Evolutionary conservation across 73 alveolate species (phyloP), one percentile per base, ranked within the genome.

Genomic region (Urostyla sp.): DNA sequence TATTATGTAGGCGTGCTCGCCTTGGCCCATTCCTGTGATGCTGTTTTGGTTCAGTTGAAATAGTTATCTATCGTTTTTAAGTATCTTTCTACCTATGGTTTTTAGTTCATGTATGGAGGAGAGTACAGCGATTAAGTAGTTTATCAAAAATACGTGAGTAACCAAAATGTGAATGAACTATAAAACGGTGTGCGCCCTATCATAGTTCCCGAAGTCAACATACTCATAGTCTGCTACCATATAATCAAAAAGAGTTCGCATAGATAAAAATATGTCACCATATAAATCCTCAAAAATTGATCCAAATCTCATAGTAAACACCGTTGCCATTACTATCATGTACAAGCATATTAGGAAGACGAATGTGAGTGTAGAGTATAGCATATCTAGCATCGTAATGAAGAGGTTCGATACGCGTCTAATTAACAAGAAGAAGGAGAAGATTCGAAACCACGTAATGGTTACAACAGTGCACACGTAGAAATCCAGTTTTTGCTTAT

Each of bases 381-480:
- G 32, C 85, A 73, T 73, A 1, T 73, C 60, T 3, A 73, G 56
- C 27, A 73, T 23, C 16, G 85, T 73, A 21, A 53, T 51, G 11
- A 73, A 43, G 6, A 73, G 69, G 18, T 51, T 48, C 1, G 75
- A 52, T 0, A 73, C 31, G 20, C 26, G 30, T 28, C 57, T 73
- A 5, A 73, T 35, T 8, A 73, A 30, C 18, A 73, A 52, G 66
- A 73, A 73, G 45, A 52, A 73, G 40, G 50, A 18, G 85, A 73
- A 73, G 36, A 73, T 52, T 53, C 85, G 50, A 15, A 73, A 34
- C 85, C 85, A 73, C 20, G 85, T 48, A 30, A 73, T 18, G 3
- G 69, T 32, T 18, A 73, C 74, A 55, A 73, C 85, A 18, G 54
- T 51, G 60, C 67, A 48, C 5, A 73, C 69, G 57, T 48, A 73